A percentile compares a stretch with the other conserved stretches of the same genome.
Evolutionary conservation across 106 monocot genomes (phyloP).

Genomic region (Dendrobium huoshanense): DNA sequence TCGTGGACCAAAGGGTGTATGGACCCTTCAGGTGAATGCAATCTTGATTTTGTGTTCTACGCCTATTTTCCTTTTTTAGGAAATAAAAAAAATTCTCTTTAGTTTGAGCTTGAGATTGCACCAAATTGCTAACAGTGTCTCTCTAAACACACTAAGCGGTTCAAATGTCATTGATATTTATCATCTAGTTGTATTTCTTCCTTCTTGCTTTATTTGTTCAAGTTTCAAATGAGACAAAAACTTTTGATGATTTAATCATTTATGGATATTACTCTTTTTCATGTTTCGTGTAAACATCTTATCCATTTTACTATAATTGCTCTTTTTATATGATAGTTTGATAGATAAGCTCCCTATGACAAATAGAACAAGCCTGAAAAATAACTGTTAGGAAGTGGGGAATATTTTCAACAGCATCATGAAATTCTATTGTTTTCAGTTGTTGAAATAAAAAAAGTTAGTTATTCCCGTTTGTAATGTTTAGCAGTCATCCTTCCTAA

Average conservation of each 20-base stretch:
- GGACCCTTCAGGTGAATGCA: constrained; percentile 91
- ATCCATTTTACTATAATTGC: background rate
- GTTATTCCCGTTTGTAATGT: background rate
- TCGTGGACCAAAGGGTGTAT: constrained; percentile 95
- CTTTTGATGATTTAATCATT: background rate
- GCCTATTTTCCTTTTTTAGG: background rate
- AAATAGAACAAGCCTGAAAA: background rate
- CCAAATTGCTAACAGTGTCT: background rate
- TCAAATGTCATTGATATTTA: background rate
- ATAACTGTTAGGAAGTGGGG: background rate
- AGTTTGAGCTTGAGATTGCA: background rate
- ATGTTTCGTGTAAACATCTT: background rate
- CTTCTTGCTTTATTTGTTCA: background rate
- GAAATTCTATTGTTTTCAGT: background rate
- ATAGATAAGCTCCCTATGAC: background rate
- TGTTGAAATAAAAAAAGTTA: no score
- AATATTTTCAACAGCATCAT: background rate
- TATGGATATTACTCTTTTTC: background rate
- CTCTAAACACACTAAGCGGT: background rate
- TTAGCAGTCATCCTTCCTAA: background rate
- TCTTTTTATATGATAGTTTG: background rate
- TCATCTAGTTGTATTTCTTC: background rate
- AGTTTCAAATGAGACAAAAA: background rate
- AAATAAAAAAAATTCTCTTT: background rate
- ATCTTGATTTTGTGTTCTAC: background rate